A percentile compares a stretch with the other conserved stretches of the same genome.
Evolutionary conservation across 192 early-diverging fungal genomes (phyloP).

Genomic region (Cetraspora pellucida): DNA sequence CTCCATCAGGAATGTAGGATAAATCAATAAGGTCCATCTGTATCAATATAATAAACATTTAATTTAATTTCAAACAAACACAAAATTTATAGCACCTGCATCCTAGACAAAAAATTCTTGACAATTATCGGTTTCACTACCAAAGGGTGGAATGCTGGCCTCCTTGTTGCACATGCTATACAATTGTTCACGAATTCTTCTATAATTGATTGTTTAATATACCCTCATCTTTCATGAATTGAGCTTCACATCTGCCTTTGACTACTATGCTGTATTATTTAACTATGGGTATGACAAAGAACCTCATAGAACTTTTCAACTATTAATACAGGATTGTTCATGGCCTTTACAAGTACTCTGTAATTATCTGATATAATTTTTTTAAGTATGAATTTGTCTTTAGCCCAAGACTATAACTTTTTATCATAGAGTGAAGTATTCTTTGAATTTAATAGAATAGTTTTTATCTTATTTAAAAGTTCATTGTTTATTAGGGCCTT

Average conservation of each 20-base stretch:
- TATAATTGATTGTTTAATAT: background rate
- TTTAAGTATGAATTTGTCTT: background rate
- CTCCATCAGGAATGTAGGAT: too few species aligned
- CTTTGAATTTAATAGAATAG: background rate
- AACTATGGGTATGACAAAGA: background rate
- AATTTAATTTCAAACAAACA: too few species aligned
- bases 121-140: conserved; percentile 14
- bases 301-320: conserved; percentile 17
- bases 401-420: background rate
- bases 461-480: conserved; percentile 19
- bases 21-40: too few species aligned
- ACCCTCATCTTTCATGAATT: background rate
- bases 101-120: conserved; percentile 1
- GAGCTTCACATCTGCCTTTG: background rate
- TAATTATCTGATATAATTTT: too few species aligned
- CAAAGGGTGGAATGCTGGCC: background rate
- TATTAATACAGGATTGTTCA: background rate
- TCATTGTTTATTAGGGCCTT: conserved; percentile 15
- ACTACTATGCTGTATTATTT: background rate
- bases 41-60: too few species aligned
- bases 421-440: background rate
- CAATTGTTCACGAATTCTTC: background rate
- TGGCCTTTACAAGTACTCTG: too few species aligned
- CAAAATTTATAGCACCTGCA: background rate
- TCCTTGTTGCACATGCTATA: too few species aligned